phyloP scores from a whole-genome alignment of 2,329 filamentous ascomycete species.

The Hymenoscyphus salicellus region DNA sequence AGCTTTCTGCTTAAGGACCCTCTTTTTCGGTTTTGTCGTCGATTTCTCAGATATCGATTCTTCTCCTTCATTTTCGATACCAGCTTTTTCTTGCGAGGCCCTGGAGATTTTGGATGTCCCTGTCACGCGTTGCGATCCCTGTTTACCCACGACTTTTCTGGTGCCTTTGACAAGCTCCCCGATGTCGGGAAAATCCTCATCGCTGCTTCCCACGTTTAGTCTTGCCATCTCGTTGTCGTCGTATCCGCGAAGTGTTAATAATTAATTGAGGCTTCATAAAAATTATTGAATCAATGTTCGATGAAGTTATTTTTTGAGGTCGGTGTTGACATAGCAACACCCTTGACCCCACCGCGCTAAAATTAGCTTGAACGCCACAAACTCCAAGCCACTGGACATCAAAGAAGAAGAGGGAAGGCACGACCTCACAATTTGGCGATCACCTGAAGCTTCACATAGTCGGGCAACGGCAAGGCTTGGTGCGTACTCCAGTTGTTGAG shows the following conservation, averaged over 20 bases:
- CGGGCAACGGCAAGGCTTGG: no score
- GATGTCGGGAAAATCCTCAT: conserved; percentile 20
- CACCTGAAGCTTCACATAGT: no score
- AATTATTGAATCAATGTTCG: neutral
- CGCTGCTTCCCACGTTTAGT: conserved; percentile 12
- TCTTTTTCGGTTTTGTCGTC: conserved; percentile 22
- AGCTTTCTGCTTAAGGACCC: conserved; percentile 20
- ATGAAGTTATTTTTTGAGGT: neutral
- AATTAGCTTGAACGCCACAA: no score
- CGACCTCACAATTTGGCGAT: no score
- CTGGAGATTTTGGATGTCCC: neutral
- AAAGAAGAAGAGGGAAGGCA: no score
- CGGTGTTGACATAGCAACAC: no score
- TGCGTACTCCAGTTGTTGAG: no score
- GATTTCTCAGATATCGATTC: conserved; percentile 4
- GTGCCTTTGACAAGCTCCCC: neutral
- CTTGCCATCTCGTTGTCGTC: conserved; percentile 8
- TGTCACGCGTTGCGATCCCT: neutral
- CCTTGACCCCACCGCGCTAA: no score
- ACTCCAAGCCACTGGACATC: no score
- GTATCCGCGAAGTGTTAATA: neutral
- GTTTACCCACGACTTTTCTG: neutral
- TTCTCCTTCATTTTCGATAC: conserved; percentile 6
- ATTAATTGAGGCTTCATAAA: neutral
- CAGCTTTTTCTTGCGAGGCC: conserved; percentile 3